Evolutionary conservation across 148 eudicot genomes (phyloP).

Genomic region (Cornus kousa): DNA sequence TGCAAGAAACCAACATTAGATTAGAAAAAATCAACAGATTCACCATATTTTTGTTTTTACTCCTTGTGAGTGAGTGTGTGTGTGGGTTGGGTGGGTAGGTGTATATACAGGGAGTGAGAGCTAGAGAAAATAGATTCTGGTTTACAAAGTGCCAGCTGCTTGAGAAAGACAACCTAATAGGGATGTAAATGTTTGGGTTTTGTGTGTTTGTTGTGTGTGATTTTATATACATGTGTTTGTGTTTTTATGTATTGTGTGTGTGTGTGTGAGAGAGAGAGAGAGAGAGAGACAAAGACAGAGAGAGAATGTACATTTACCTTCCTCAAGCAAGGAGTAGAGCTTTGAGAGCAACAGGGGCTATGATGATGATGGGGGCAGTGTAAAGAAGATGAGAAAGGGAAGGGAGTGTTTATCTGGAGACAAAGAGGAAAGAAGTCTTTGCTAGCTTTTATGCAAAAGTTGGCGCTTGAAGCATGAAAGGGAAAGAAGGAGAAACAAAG

Average conservation of each 20-base stretch:
- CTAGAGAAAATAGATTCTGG: background rate
- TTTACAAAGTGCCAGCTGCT: background rate
- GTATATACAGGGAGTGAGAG: background rate
- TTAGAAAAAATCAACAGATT: background rate
- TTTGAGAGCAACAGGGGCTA: slow-evolving; percentile 17
- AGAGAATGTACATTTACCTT: background rate
- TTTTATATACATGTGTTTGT: background rate
- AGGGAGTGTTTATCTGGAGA: slow-evolving; percentile 6
- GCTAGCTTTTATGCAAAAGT: slow-evolving; percentile 11
- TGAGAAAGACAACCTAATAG: slow-evolving; percentile 5
- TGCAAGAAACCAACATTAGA: background rate
- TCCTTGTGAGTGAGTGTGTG: background rate
- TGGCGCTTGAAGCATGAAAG: slow-evolving; percentile 23
- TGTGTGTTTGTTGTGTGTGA: background rate
- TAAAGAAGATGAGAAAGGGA: background rate
- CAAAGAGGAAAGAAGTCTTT: slow-evolving; percentile 5
- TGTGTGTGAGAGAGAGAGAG: background rate
- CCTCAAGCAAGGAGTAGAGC: slow-evolving; percentile 8
- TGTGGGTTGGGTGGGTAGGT: background rate
- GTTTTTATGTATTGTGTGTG: background rate
- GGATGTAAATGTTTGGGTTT: background rate
- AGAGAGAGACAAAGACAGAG: background rate
- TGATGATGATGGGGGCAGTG: background rate
- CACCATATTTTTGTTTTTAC: background rate
- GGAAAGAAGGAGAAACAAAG: background rate